Evolutionary conservation across 768 basidiomycete species (phyloP).

Genomic region (Omphalotus guepiniiformis): DNA sequence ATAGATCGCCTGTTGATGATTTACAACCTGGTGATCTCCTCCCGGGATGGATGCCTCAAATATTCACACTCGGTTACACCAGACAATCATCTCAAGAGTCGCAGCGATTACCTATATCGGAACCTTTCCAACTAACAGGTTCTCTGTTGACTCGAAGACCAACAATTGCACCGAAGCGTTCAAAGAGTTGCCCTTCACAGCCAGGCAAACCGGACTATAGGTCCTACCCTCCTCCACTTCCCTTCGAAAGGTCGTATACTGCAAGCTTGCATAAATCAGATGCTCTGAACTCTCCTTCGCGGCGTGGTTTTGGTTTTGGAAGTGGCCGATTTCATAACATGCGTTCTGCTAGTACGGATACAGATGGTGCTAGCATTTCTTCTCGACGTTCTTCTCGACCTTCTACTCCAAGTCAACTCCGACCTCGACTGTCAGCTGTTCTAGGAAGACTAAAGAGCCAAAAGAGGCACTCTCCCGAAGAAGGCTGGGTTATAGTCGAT

Average conservation of each 20-base stretch:
- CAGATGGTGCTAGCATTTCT: background rate
- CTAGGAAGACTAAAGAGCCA: conserved; percentile 4
- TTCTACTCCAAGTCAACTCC: background rate
- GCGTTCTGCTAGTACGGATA: background rate
- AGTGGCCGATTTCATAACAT: background rate
- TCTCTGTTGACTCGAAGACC: background rate
- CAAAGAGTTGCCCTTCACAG: background rate
- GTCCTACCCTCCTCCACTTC: background rate
- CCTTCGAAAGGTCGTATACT: background rate
- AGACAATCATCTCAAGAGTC: background rate
- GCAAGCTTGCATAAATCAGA: background rate
- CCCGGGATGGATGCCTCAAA: conserved; percentile 8
- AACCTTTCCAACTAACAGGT: conserved; percentile 5
- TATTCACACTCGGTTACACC: conserved; percentile 7
- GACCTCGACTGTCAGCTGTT: background rate
- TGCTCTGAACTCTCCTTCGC: background rate
- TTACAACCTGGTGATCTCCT: conserved; percentile 3
- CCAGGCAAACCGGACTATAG: background rate
- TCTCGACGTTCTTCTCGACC: background rate
- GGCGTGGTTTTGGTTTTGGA: conserved; percentile 7
- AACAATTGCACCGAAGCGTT: background rate
- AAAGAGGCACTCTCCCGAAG: background rate
- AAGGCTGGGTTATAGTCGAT: conserved; percentile 7
- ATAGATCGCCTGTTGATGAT: background rate
- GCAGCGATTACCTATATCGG: background rate